Evolutionary conservation across 2,329 filamentous ascomycete genomes (phyloP).

Genomic region (Colletotrichum paranaense): DNA sequence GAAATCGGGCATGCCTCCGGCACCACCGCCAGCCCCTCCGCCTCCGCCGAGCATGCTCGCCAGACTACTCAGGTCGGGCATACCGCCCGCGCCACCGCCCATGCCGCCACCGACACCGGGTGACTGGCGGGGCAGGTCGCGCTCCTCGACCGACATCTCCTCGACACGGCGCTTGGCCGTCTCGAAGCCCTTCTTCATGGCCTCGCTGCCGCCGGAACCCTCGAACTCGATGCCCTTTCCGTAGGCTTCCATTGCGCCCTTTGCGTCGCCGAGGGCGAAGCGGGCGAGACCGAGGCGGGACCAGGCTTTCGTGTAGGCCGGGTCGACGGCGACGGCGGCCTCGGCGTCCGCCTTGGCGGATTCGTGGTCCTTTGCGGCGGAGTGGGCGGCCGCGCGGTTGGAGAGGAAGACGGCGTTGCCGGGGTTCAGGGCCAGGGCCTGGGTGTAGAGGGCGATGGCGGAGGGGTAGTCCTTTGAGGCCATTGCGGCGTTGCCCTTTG

Average conservation of each 20-base stretch:
- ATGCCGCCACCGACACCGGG: slow-evolving; percentile 45
- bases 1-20: slow-evolving; percentile 89
- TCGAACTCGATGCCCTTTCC: slow-evolving; percentile 92
- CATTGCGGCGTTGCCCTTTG: slow-evolving; percentile 94
- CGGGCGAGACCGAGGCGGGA: slow-evolving; percentile 90
- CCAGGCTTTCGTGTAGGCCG: slow-evolving; percentile 97
- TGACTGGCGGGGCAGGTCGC: slow-evolving; percentile 54
- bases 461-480: slow-evolving; percentile 87
- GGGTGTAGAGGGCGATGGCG: slow-evolving; percentile 88
- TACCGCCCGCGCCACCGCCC: slow-evolving; percentile 67
- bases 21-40: slow-evolving; percentile 63
- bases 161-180: slow-evolving; percentile 90
- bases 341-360: slow-evolving; percentile 90
- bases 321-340: slow-evolving; percentile 87
- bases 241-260: slow-evolving; percentile 95
- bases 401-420: slow-evolving; percentile 96
- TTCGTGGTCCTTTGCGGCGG: slow-evolving; percentile 84
- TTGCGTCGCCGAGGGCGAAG: slow-evolving; percentile 91
- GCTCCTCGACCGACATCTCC: slow-evolving; percentile 73
- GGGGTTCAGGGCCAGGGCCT: slow-evolving; percentile 84
- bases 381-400: slow-evolving; percentile 95
- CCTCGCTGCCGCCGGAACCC: slow-evolving; percentile 92
- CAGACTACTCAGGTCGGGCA: slow-evolving; percentile 77
- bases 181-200: slow-evolving; percentile 97
- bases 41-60: slow-evolving; percentile 79